phyloP scores from a whole-genome alignment of 108 stramenopile species.

The Cyclotella atomus region DNA sequence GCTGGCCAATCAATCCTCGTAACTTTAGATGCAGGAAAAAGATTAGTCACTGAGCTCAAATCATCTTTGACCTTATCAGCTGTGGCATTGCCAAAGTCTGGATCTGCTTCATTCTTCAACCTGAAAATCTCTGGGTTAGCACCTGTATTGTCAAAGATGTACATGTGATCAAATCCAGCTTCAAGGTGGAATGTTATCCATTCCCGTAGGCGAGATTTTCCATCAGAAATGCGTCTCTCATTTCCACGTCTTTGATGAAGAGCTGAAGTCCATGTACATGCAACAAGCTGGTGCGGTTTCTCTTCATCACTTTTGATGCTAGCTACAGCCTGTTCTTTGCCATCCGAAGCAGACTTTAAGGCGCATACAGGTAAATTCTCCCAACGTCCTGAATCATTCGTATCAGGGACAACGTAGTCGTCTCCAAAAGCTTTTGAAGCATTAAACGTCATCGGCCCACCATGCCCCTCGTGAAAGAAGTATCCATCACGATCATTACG shows the following conservation, averaged over 20 bases:
- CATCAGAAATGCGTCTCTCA: constrained; percentile 45
- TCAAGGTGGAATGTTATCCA: constrained; percentile 47
- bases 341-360: neutral
- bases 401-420: constrained; percentile 34
- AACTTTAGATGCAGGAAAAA: constrained; percentile 63
- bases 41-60: constrained; percentile 51
- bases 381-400: constrained; percentile 51
- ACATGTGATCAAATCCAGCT: constrained; percentile 54
- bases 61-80: constrained; percentile 16
- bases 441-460: constrained; percentile 59
- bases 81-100: constrained; percentile 22
- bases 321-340: neutral
- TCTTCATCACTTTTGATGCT: neutral
- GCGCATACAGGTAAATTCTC: constrained; percentile 55
- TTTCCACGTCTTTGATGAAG: constrained; percentile 67
- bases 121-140: constrained; percentile 57
- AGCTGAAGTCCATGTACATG: constrained; percentile 77
- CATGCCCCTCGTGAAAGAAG: constrained; percentile 54
- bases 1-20: constrained; percentile 61
- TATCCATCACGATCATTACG: constrained; percentile 51
- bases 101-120: constrained; percentile 44
- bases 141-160: constrained; percentile 52
- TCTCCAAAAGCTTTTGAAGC: constrained; percentile 64
- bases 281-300: constrained; percentile 59
- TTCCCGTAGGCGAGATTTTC: constrained; percentile 47